Evolutionary conservation across 306 rosid genomes (phyloP).

Genomic region (Ceratonia siliqua): DNA sequence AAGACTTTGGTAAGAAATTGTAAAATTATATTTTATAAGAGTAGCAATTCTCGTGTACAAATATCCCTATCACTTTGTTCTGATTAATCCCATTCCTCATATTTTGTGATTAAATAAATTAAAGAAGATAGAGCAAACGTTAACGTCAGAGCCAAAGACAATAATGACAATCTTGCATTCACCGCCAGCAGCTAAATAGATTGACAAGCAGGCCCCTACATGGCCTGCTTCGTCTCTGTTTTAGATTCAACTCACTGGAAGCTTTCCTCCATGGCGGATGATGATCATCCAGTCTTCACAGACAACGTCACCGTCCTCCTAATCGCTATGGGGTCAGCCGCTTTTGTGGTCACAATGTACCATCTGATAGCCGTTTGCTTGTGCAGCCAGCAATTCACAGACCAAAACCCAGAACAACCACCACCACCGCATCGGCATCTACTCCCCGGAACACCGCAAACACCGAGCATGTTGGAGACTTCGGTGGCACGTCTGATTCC

Average conservation of each 20-base stretch:
- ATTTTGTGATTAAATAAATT: neutral
- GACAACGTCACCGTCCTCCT: constrained; percentile 33
- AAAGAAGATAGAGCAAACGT: constrained; percentile 2
- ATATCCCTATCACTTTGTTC: too few species aligned
- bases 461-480: neutral
- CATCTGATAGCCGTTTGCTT: constrained; percentile 47
- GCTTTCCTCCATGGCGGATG: constrained; percentile 29
- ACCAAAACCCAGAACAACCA: neutral
- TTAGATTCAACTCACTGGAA: neutral
- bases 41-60: too few species aligned
- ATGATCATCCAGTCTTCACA: neutral
- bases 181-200: constrained; percentile 17
- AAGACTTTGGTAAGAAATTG: too few species aligned
- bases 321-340: constrained; percentile 50
- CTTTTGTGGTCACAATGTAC: constrained; percentile 46
- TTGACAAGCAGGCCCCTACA: neutral
- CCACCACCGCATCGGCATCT: neutral
- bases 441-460: neutral
- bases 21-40: too few species aligned
- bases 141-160: constrained; percentile 9
- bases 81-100: neutral
- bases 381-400: constrained; percentile 17
- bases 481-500: constrained; percentile 48
- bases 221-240: constrained; percentile 24
- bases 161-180: constrained; percentile 25